Conservation (phyloP, 257 asterid species). For the Salvia splendens region DNA sequence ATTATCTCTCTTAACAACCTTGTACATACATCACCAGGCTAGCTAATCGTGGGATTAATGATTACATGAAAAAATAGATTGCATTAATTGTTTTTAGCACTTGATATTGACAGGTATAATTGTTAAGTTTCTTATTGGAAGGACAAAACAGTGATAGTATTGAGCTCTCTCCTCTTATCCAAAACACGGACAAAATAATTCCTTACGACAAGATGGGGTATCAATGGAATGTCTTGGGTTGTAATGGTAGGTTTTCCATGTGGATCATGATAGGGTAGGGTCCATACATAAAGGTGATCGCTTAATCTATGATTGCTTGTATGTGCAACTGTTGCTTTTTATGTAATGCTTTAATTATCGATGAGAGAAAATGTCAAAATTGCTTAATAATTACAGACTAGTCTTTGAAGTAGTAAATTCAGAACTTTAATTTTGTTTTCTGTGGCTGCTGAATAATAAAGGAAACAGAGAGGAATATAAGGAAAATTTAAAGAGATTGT, state of each 20-base stretch:
- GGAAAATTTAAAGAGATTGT: constrained; percentile 20
- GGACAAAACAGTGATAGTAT: constrained; percentile 26
- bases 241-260: constrained; percentile 60
- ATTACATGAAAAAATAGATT: constrained; percentile 25
- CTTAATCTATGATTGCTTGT: constrained; percentile 43
- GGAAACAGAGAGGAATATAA: constrained; percentile 20
- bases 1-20: constrained; percentile 3
- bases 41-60: constrained; percentile 25
- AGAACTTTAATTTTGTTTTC: not conserved
- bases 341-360: constrained; percentile 30
- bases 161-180: constrained; percentile 44
- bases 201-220: constrained; percentile 47
- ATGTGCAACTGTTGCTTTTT: constrained; percentile 34
- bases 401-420: constrained; percentile 25
- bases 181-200: constrained; percentile 51
- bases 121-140: constrained; percentile 29
- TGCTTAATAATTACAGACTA: constrained; percentile 26
- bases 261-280: constrained; percentile 67
- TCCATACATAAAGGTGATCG: constrained; percentile 49
- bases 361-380: constrained; percentile 24
- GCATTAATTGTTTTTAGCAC: constrained; percentile 25
- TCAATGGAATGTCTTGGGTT: constrained; percentile 53
- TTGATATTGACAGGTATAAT: constrained; percentile 36
- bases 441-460: constrained; percentile 23
- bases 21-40: not conserved